Percentiles rank a stretch among this genome's conserved stretches.
phyloP scores from a whole-genome alignment of 2,329 filamentous ascomycete genomes.

The Colletotrichum costaricense region DNA sequence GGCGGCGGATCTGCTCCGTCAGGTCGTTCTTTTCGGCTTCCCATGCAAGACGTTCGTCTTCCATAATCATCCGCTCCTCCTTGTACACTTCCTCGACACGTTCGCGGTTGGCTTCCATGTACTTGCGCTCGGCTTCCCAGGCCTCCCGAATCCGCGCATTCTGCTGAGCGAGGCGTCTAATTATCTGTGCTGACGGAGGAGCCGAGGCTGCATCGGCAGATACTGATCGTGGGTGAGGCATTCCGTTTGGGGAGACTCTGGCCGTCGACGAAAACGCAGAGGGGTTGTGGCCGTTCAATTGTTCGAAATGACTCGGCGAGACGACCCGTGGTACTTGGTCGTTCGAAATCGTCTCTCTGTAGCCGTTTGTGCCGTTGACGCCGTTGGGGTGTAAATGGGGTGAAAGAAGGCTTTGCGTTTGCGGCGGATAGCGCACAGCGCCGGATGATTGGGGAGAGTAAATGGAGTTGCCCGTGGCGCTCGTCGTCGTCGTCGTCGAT shows the following conservation, averaged over 20 bases:
- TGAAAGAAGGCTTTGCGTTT: conserved; percentile 40
- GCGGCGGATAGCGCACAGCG: conserved; percentile 37
- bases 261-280: conserved; percentile 31
- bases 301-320: conserved; percentile 31
- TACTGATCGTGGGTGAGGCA: conserved; percentile 42
- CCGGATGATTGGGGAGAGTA: conserved; percentile 40
- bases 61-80: conserved; percentile 65
- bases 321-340: conserved; percentile 31
- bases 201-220: conserved; percentile 43
- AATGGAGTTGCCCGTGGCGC: conserved; percentile 37
- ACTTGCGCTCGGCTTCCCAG: conserved; percentile 65
- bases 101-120: conserved; percentile 64
- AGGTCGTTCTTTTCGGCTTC: conserved; percentile 55
- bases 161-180: conserved; percentile 55
- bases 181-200: conserved; percentile 45
- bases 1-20: conserved; percentile 52
- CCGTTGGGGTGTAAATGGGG: conserved; percentile 34
- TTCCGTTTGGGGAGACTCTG: conserved; percentile 43
- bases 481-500: conserved; percentile 33
- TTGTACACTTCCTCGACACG: conserved; percentile 67
- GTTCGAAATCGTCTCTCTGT: conserved; percentile 7
- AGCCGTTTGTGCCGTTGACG: conserved; percentile 5
- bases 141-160: conserved; percentile 57
- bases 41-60: conserved; percentile 61
- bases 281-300: neutral